Evolutionary conservation across 2,329 filamentous ascomycete species (phyloP), one percentile per base, ranked within the genome.

Genomic region (Septoria linicola): DNA sequence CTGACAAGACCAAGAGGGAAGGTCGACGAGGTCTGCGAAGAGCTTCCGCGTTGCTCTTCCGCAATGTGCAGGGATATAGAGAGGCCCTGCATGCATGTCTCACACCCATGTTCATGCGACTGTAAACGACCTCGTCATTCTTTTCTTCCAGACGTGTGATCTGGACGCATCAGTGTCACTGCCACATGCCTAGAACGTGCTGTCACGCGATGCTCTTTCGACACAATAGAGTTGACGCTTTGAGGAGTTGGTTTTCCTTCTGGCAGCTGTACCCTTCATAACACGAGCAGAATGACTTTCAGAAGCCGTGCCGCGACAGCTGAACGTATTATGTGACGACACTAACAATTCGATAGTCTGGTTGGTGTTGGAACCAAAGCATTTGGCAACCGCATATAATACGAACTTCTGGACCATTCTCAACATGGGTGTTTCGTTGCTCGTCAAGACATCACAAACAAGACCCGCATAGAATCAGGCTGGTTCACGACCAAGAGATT

Each of bases 41-140:
- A 34, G 41, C 17, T 16, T 17, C 41, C 41, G 41, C 30, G 30
- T 34, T 31, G 31, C n/a, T 31, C n/a, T n/a, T n/a, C n/a, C n/a
- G n/a, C n/a, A n/a, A 30, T 14, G 14, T 25, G 40, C 40, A 42
- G 21, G 27, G 40, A 11, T 32, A 16, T 10, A 14, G 14, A 23
- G 40, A 4, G 17, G n/a, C 27, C 41, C 30, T 42, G 23, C 31
- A 35, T 44, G 40, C 40, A 42, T 44, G 41, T 44, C 41, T 44
- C 41, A 44, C 31, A 44, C 41, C 41, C 41, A 34, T 44, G 41
- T 21, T n/a, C 11, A 34, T 5, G 31, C 11, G 4, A 16, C 4
- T n/a, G 11, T 4, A 16, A 6, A 6, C 31, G 31, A 34, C 31
- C 14, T 34, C 31, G 31, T 34, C 31, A 34, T 34, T 34, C 11